These are phyloP conservation scores for Camillea tinctor DNA, from an alignment of 2,329 filamentous ascomycete species.

Conservation along the genomic window DNA sequence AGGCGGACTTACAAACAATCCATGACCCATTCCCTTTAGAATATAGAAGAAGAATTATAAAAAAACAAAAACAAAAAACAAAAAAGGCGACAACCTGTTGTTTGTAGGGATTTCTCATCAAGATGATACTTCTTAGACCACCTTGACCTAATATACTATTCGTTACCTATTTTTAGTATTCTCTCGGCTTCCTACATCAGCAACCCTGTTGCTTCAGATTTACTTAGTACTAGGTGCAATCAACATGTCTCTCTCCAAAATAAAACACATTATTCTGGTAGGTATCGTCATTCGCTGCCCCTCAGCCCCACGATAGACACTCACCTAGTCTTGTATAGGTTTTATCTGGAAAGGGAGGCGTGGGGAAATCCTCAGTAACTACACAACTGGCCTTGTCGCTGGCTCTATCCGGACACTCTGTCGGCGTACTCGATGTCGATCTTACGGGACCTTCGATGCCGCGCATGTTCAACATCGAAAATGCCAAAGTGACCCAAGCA, in stretches of 20 bases:
- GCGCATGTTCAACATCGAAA: slow-evolving; percentile 87
- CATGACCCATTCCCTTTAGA: neutral
- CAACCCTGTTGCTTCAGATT: too few relatives aligned
- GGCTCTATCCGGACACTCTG: slow-evolving; percentile 78
- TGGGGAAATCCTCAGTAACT: slow-evolving; percentile 97
- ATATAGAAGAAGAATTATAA: neutral
- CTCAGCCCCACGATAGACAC: slow-evolving; percentile 2
- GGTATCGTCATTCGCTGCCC: slow-evolving; percentile 20
- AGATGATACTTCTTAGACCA: slow-evolving; percentile 20
- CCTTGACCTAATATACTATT: slow-evolving; percentile 9
- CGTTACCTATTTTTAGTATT: neutral
- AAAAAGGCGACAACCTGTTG: slow-evolving; percentile 1
- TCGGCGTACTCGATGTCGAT: slow-evolving; percentile 94
- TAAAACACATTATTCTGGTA: slow-evolving; percentile 78
- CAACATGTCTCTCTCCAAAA: slow-evolving; percentile 64
- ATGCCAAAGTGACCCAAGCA: slow-evolving; percentile 85
- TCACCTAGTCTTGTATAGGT: slow-evolving; percentile 47
- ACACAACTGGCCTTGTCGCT: slow-evolving; percentile 92
- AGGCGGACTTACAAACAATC: neutral
- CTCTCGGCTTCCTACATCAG: neutral
- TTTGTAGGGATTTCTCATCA: neutral
- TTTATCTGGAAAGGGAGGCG: slow-evolving; percentile 95
- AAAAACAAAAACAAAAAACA: neutral
- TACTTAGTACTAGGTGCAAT: neutral
- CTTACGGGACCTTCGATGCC: slow-evolving; percentile 96